Base-by-base conservation (phyloP, 805 yeast species). In the Cyberlindnera bimundalis region DNA sequence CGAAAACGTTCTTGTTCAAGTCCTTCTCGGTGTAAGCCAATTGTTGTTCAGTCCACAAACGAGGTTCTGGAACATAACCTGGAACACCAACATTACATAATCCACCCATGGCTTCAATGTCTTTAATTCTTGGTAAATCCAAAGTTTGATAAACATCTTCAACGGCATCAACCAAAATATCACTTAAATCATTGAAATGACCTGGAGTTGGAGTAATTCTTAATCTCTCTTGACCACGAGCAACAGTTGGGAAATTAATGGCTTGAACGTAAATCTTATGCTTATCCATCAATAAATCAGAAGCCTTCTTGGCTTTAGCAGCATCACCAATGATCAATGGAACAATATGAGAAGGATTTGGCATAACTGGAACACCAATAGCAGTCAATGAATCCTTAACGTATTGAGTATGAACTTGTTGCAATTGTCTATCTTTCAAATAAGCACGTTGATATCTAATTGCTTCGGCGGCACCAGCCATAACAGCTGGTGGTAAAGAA, bases 181-280 rank as follows among this genome's bases (percentile, higher is more conserved):
- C 87, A 39, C 91, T 74, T 36, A 87, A 71, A 42, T 81, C 85
- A 43, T 79, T 73, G 15, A 79, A 76, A 63, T 93, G 99, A 40
- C 96, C 97, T 27, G 99, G 99, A 30, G 99, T 90, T 41, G 99
- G 98, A n/a, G 99, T 93, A 60, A 93, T 80, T 68, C 99, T 81
- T 57, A 93, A 78, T 62, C 99, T 81, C 70, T 93, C 99, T 51
- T 89, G 83, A 46, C 99, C 99, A 52, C 84, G 80, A 15, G 96
- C 83, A 46, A 93, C 99, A 18, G 99, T 93, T 46, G 99, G 99
- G 79, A 84, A 93, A 70, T 93, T 93, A 64, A 93, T 93, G 34
- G 98, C 96, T 70, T 93, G 99, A 33, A 95, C 99, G 59, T 93
- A 93, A 61, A 93, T 90, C 50, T 77, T 74, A 67, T 89, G 84